Evolutionary conservation across 2,329 filamentous ascomycete species (phyloP), one percentile per base, ranked within the genome.

Genomic region (Pseudogymnoascus sp.): DNA sequence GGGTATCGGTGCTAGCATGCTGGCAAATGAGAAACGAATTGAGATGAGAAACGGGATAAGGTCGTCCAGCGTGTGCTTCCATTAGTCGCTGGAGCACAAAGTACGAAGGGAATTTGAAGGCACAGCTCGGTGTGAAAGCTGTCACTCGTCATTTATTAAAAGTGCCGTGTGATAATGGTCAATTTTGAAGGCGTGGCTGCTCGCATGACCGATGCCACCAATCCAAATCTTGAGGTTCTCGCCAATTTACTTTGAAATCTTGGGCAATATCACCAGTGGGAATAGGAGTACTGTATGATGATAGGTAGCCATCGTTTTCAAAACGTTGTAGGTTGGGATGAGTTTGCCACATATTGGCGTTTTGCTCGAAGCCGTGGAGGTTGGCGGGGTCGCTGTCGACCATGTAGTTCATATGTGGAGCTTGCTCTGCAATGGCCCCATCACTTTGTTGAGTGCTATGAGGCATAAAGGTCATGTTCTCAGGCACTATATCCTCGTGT

Each of bases 371-470:
- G 9, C 28, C 49, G 5, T 56, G 28, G n/a, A 56, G 49, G 16
- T 34, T 34, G 49, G 28, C 5, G 9, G 25, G 49, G 9, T 56
- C 28, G 49, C 49, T 34, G 28, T 56, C 9, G n/a, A 56, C n/a
- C 28, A 34, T 56, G 28, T 56, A 56, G 49, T 34, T 56, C 16
- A 56, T 56, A 56, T 34, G 49, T 18, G n/a, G 49, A 12, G 49
- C 7, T 18, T 56, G 43, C 23, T 28, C 43, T 9, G 7, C 81
- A 78, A 73, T 84, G 82, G 69, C 86, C 83, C 64, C 82, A 80
- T 53, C 81, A 78, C n/a, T 82, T 84, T 65, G 81, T 80, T 31
- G 84, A 83, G 68, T 86, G 83, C 63, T 85, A 82, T 85, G 60
- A 25, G 60, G 14, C 40, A 62, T 62, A 18, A 60, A 60, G n/a